Percentiles rank a stretch among this genome's conserved stretches.
phyloP scores from a whole-genome alignment of 139 green algal genomes.

The Micractinium sp. region DNA sequence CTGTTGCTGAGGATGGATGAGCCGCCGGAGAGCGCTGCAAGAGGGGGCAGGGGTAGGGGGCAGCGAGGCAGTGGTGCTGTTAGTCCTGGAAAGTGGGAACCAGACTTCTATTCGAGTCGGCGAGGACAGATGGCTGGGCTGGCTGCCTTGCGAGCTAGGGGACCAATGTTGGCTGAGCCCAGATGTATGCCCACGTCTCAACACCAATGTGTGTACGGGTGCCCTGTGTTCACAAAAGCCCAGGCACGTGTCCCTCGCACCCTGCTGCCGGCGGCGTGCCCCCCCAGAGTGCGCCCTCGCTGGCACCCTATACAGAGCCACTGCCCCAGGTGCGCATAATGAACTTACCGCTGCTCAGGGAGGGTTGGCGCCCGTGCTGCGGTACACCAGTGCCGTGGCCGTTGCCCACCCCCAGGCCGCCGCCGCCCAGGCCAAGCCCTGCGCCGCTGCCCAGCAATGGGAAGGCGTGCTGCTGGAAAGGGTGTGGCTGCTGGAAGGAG shows the following conservation, averaged over 20 bases:
- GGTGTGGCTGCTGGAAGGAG: not conserved
- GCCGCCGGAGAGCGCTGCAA: not conserved
- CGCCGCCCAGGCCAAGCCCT: not conserved
- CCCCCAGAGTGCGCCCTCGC: no score
- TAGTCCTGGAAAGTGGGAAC: no score
- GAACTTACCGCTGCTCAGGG: not conserved
- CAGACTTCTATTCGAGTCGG: no score
- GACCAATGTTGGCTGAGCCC: no score
- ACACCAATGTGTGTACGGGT: no score
- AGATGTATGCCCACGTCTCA: no score
- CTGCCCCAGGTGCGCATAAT: not conserved
- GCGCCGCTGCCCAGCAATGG: not conserved
- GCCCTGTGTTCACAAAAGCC: no score
- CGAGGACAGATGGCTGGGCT: not conserved
- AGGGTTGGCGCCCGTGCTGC: not conserved
- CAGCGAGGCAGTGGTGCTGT: no score
- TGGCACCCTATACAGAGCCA: not conserved
- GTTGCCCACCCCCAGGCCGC: not conserved
- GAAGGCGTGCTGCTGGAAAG: conserved; percentile 7
- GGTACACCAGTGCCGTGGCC: not conserved
- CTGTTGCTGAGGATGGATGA: not conserved
- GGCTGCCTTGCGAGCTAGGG: not conserved
- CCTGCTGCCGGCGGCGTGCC: no score
- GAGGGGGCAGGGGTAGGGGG: not conserved
- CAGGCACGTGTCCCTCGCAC: no score